Conservation (phyloP, 2,329 filamentous ascomycete species). For the Aspergillus pseudoglaucus region DNA sequence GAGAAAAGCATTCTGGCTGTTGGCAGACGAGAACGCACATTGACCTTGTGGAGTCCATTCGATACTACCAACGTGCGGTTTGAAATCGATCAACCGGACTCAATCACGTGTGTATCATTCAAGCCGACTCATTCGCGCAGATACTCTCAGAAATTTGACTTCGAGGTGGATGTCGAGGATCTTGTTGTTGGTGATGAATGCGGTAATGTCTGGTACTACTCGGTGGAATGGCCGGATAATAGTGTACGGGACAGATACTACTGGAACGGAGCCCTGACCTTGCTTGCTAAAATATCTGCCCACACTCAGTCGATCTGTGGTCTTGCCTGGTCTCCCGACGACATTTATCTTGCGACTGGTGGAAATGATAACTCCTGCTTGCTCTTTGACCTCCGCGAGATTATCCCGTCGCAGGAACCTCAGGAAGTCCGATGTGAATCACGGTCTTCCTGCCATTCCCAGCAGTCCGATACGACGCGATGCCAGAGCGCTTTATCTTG, state of each 20-base stretch:
- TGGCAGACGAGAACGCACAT: slow-evolving; percentile 68
- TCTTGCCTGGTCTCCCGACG: slow-evolving; percentile 76
- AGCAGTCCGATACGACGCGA: slow-evolving; percentile 5
- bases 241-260: slow-evolving; percentile 58
- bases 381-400: slow-evolving; percentile 64
- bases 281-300: slow-evolving; percentile 68
- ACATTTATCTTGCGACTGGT: slow-evolving; percentile 72
- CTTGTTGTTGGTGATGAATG: slow-evolving; percentile 78
- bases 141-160: slow-evolving; percentile 42
- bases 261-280: slow-evolving; percentile 71
- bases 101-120: slow-evolving; percentile 77
- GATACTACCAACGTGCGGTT: slow-evolving; percentile 59
- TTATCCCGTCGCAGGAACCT: slow-evolving; percentile 32
- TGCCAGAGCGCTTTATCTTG: slow-evolving; percentile 17
- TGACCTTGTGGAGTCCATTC: slow-evolving; percentile 71
- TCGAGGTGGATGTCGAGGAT: slow-evolving; percentile 65
- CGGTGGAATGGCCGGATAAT: slow-evolving; percentile 68
- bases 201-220: slow-evolving; percentile 81
- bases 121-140: slow-evolving; percentile 56
- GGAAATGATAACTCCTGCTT: slow-evolving; percentile 89
- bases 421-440: slow-evolving; percentile 3
- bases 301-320: slow-evolving; percentile 91
- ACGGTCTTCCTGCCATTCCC: slow-evolving; percentile 4
- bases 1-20: slow-evolving; percentile 75
- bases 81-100: slow-evolving; percentile 62